Conservation (phyloP, 2,329 filamentous ascomycete species). For the Fusarium virguliforme region DNA sequence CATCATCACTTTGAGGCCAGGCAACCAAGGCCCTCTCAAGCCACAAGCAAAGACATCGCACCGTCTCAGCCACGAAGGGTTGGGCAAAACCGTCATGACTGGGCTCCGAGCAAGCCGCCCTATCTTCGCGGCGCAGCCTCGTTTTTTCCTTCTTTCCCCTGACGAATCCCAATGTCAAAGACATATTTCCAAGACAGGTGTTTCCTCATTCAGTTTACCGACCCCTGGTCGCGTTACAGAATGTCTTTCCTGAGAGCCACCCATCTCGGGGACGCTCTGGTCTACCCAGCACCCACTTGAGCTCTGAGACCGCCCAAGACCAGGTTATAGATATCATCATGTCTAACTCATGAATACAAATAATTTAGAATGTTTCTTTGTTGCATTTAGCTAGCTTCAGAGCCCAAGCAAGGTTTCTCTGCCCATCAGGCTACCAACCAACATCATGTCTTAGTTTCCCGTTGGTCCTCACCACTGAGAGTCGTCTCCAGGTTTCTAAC, state of each 20-base stretch:
- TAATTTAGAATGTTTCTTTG: background rate
- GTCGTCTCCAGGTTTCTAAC: background rate
- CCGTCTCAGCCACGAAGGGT: background rate
- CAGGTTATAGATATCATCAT: background rate
- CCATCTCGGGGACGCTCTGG: background rate
- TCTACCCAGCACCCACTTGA: background rate
- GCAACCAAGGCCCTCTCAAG: background rate
- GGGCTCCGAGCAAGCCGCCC: background rate
- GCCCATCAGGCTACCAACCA: background rate
- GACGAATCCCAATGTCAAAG: background rate
- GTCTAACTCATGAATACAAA: background rate
- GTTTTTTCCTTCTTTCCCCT: background rate
- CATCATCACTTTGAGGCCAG: background rate
- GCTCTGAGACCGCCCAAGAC: background rate
- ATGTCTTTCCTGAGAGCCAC: background rate
- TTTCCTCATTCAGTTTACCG: background rate
- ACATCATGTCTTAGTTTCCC: constrained; percentile 12
- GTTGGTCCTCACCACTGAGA: background rate
- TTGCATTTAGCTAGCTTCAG: background rate
- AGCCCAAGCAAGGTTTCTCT: background rate
- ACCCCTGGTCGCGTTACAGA: background rate
- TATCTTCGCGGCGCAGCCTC: background rate
- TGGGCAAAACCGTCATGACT: background rate
- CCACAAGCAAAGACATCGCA: background rate
- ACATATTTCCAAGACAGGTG: background rate